Percentiles rank a stretch among this genome's conserved stretches.
These are phyloP conservation scores for Potentilla sterilis DNA, from an alignment of 306 rosid species.

Conservation along the genomic window DNA sequence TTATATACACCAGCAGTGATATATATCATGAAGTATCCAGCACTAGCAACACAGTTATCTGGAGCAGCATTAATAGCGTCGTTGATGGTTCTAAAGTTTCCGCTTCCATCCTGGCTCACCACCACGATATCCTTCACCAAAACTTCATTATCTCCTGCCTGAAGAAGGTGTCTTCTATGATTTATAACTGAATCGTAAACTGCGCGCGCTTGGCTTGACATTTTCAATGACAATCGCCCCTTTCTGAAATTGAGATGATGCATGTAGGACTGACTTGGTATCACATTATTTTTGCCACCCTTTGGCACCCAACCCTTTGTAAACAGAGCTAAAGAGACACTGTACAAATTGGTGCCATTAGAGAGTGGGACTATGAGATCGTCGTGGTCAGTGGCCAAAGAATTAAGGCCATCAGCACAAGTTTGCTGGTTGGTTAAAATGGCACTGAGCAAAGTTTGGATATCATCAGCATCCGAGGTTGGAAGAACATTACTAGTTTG, in stretches of 20 bases:
- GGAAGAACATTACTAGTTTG: conserved; percentile 24
- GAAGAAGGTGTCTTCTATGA: conserved; percentile 23
- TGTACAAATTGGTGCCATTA: conserved; percentile 29
- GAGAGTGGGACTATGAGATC: conserved; percentile 18
- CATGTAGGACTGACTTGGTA: not conserved
- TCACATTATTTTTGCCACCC: conserved; percentile 3
- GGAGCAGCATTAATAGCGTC: conserved; percentile 37
- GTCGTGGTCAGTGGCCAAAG: conserved; percentile 5
- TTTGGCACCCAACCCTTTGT: conserved; percentile 41
- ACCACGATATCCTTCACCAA: conserved; percentile 31
- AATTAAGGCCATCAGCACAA: conserved; percentile 30
- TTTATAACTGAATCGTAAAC: conserved; percentile 20
- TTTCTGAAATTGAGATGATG: conserved; percentile 16
- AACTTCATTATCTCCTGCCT: conserved; percentile 21
- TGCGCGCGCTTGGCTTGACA: conserved; percentile 20
- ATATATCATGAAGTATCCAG: conserved; percentile 45
- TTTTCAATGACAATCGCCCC: conserved; percentile 25
- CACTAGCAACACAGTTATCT: conserved; percentile 30
- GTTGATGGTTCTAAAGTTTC: conserved; percentile 33
- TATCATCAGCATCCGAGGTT: conserved; percentile 27
- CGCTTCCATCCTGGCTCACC: conserved; percentile 34
- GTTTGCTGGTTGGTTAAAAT: conserved; percentile 41
- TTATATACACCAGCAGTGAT: conserved; percentile 38
- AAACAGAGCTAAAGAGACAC: conserved; percentile 33
- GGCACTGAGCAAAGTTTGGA: conserved; percentile 40